Base-by-base conservation (phyloP, 2,329 filamentous ascomycete genomes). In the Gnomoniopsis smithogilvyi region DNA sequence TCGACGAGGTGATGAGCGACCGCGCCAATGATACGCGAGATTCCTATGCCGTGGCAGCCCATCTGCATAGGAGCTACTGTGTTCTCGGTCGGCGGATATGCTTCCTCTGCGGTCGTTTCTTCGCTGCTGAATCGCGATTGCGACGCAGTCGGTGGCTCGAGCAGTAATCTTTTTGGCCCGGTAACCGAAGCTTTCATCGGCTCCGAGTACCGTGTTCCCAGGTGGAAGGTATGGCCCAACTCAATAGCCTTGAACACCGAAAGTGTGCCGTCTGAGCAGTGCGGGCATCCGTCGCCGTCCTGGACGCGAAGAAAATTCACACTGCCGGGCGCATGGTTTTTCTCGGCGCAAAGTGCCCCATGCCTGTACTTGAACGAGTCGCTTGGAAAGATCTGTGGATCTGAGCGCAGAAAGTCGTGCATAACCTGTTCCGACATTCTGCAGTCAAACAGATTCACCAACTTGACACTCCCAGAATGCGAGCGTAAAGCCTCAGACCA, bases 41-140 rank as follows among this genome's bases (percentile, higher is more conserved):
- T 86, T 1, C 95, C 95, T 62, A 99, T 96, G 1, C 95, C 95
- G 69, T 97, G 92, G 71, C 95, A 99, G 57, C 95, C 95, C 95
- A 99, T 99, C 64, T 96, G 86, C 68, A 96, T 81, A 0, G 86
- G 79, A 0, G 85, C 78, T 6, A 34, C 54, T 4, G 54, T 47
- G 26, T 64, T 69, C n/a, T 64, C 66, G 3, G 19, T n/a, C 12
- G 49, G 10, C 49, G 67, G 62, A 17, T 69, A 65, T 15, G 60
- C 26, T 12, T 24, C 11, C 41, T 46, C 51, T 19, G 17, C 11
- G n/a, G 19, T 26, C 11, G 26, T 12, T 2, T 24, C 12, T 26
- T 41, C 45, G 21, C 36, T 21, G 26, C 6, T 19, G 2, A 24
- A 26, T 11, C 14, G 24, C 7, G 43, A 6, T 2, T 43, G 19